phyloP scores from a whole-genome alignment of 805 yeast species.

The Yarrowia deformans region DNA sequence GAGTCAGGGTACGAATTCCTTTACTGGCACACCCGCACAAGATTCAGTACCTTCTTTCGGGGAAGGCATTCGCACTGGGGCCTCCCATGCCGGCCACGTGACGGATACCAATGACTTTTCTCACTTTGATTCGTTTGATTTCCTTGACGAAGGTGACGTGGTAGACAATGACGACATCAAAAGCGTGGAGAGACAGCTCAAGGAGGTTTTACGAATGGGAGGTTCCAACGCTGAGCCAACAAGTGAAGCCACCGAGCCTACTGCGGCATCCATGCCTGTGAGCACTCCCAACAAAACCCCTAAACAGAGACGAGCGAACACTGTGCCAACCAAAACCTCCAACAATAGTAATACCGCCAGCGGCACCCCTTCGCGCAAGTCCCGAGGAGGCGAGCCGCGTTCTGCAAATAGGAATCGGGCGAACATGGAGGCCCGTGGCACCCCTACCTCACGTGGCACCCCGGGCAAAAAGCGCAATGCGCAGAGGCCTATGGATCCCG shows the following conservation, averaged over 20 bases:
- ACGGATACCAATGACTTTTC: constrained; percentile 80
- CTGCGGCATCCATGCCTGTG: neutral
- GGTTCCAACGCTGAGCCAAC: neutral
- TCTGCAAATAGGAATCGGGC: neutral
- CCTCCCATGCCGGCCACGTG: neutral
- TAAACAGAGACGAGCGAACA: constrained; percentile 9
- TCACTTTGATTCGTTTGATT: constrained; percentile 71
- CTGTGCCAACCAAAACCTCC: neutral
- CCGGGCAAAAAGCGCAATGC: constrained; percentile 8
- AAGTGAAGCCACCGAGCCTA: neutral
- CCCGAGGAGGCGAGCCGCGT: constrained; percentile 12
- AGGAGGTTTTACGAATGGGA: constrained; percentile 3
- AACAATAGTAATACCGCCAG: neutral
- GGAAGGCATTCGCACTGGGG: neutral
- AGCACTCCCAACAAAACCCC: constrained; percentile 7
- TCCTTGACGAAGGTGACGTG: constrained; percentile 88
- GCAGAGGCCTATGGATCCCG: constrained; percentile 14
- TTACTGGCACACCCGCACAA: neutral
- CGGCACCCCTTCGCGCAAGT: constrained; percentile 1
- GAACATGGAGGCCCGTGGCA: neutral
- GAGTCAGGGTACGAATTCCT: neutral
- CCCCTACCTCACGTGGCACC: neutral
- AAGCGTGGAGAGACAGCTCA: constrained; percentile 15
- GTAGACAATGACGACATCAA: constrained; percentile 40
- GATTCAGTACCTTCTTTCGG: neutral